phyloP scores from a whole-genome alignment of 2,329 filamentous ascomycete genomes.

The Berkeleyomyces rouxiae region DNA sequence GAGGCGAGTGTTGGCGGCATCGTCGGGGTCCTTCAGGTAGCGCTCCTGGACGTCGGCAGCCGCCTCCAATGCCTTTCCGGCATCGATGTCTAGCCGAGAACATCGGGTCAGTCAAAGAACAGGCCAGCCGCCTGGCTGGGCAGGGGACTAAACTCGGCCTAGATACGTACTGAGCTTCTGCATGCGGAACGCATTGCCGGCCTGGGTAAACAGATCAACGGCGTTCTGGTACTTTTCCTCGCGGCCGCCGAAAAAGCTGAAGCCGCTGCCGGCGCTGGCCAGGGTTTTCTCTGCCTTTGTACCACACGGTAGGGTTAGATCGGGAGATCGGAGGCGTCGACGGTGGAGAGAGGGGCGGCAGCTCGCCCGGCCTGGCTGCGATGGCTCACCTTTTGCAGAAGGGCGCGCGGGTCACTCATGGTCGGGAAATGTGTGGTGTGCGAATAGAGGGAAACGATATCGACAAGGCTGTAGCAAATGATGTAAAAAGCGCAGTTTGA shows the following conservation, averaged over 20 bases:
- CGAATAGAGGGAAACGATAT: neutral
- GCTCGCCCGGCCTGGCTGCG: neutral
- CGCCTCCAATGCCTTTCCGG: conserved; percentile 71
- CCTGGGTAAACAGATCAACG: conserved; percentile 72
- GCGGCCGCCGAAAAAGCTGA: conserved; percentile 75
- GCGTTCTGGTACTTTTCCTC: conserved; percentile 83
- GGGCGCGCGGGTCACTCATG: conserved; percentile 46
- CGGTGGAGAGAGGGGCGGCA: neutral
- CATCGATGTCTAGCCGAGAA: conserved; percentile 50
- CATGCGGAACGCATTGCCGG: conserved; percentile 81
- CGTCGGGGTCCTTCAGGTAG: conserved; percentile 78
- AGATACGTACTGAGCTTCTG: conserved; percentile 55
- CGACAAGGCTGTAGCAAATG: neutral
- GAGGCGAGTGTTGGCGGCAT: conserved; percentile 72
- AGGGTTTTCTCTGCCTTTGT: conserved; percentile 72
- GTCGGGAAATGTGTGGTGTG: neutral
- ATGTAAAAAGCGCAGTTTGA: neutral
- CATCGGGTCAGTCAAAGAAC: neutral
- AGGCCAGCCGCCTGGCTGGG: neutral
- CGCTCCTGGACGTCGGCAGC: conserved; percentile 66
- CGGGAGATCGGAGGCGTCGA: neutral
- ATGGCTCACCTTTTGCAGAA: conserved; percentile 54
- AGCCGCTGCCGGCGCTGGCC: conserved; percentile 58
- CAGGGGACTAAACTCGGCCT: neutral
- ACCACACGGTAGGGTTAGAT: neutral